Conservation (phyloP, 208 protist species). For the Crithidia thermophila region DNA sequence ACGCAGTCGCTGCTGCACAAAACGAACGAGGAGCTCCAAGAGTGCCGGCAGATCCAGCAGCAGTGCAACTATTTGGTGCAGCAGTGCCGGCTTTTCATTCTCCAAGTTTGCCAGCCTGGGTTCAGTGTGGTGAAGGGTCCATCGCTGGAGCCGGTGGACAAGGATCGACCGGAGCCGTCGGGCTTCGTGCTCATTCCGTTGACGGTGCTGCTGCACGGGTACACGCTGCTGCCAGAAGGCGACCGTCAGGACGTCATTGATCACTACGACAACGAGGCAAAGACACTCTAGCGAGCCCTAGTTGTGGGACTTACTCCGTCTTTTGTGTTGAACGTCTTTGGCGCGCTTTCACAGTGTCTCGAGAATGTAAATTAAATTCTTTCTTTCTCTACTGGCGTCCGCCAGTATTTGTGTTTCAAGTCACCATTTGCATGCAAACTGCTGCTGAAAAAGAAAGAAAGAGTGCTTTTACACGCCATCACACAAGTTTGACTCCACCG, state of each 20-base stretch:
- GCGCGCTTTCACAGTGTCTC: background rate
- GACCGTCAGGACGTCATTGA: conserved; percentile 71
- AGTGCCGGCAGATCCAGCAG: conserved; percentile 23
- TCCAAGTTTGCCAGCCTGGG: conserved; percentile 76
- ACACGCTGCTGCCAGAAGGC: conserved; percentile 66
- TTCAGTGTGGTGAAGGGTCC: conserved; percentile 85
- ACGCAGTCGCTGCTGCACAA: conserved; percentile 28
- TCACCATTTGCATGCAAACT: no score
- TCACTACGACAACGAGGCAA: conserved; percentile 53
- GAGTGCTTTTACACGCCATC: no score
- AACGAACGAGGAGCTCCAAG: conserved; percentile 15
- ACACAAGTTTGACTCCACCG: no score
- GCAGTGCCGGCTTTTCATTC: conserved; percentile 81
- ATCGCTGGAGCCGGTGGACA: conserved; percentile 76
- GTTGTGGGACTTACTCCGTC: background rate
- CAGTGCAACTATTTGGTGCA: conserved; percentile 51
- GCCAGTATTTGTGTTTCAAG: no score
- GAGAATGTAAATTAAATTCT: no score
- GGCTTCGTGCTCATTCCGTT: conserved; percentile 87
- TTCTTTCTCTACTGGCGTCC: no score
- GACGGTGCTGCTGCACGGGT: conserved; percentile 76
- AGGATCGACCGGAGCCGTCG: conserved; percentile 59
- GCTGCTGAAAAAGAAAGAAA: no score
- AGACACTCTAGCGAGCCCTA: conserved; percentile 1
- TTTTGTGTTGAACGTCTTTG: background rate